phyloP scores from a whole-genome alignment of 75 land plant genomes.

The Cryptomeria japonica region DNA sequence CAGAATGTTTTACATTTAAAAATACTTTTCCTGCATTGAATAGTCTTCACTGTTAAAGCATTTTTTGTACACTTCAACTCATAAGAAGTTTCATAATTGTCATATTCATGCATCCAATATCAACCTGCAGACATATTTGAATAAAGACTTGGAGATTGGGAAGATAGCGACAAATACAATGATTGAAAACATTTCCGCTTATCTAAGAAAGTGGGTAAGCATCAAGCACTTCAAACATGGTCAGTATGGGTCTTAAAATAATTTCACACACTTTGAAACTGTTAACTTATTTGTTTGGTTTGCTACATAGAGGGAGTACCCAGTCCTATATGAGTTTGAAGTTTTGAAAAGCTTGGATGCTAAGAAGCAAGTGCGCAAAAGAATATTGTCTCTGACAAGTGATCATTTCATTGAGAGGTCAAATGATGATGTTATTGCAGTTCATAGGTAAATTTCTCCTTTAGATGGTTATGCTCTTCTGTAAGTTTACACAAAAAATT shows the following conservation, averaged over 20 bases:
- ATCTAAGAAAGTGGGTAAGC: slow-evolving; percentile 43
- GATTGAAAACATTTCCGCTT: slow-evolving; percentile 51
- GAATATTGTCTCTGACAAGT: slow-evolving; percentile 34
- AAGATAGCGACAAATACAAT: slow-evolving; percentile 41
- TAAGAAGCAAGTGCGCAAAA: slow-evolving; percentile 33
- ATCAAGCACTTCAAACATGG: neutral
- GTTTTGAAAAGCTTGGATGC: slow-evolving; percentile 37
- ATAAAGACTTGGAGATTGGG: slow-evolving; percentile 35
- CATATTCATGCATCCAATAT: slow-evolving; percentile 4
- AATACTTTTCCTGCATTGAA: neutral
- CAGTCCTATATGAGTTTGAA: slow-evolving; percentile 37
- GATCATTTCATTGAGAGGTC: slow-evolving; percentile 46
- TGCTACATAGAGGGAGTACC: slow-evolving; percentile 23
- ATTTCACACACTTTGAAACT: neutral
- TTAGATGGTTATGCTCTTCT: neutral
- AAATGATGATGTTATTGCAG: slow-evolving; percentile 36
- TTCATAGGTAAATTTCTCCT: slow-evolving; percentile 34
- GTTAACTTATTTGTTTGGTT: neutral
- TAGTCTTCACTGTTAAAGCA: neutral
- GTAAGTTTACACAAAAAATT: neutral
- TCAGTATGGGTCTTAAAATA: neutral
- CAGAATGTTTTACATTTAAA: neutral
- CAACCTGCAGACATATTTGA: slow-evolving; percentile 35
- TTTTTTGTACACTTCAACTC: neutral
- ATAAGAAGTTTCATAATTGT: neutral